phyloP scores from a whole-genome alignment of 2,329 filamentous ascomycete species.

The Fusarium devonianum region DNA sequence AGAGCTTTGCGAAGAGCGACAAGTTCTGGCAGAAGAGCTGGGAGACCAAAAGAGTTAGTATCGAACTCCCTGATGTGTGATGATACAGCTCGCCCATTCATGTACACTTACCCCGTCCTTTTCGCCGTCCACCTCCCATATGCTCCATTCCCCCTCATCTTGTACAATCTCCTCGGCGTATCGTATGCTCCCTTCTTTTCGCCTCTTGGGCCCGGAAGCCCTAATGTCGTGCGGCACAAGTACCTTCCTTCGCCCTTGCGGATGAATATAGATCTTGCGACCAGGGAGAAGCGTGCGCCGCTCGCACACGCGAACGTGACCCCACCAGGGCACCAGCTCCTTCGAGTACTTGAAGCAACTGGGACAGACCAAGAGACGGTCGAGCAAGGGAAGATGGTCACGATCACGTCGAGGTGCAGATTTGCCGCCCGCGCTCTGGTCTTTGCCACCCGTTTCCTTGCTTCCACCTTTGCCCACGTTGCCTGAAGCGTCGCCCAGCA shows the following conservation, averaged over 20 bases:
- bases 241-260: conserved; percentile 53
- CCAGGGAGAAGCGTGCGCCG: conserved; percentile 65
- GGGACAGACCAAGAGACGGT: conserved; percentile 84
- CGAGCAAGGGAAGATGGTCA: conserved; percentile 58
- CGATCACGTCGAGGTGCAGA: conserved; percentile 45
- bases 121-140: conserved; percentile 94
- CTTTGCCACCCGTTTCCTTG: conserved; percentile 43
- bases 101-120: conserved; percentile 69
- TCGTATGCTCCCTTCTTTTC: conserved; percentile 46
- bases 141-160: conserved; percentile 77
- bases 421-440: conserved; percentile 37
- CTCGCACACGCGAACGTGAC: conserved; percentile 66
- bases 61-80: neutral
- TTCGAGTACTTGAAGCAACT: conserved; percentile 93
- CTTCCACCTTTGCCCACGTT: conserved; percentile 40
- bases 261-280: conserved; percentile 74
- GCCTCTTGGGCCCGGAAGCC: conserved; percentile 48
- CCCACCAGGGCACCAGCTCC: conserved; percentile 65
- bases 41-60: conserved; percentile 12
- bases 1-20: conserved; percentile 94
- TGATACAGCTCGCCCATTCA: neutral
- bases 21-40: conserved; percentile 92
- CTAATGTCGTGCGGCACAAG: conserved; percentile 46
- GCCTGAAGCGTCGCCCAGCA: conserved; percentile 60
- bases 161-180: conserved; percentile 55